A percentile compares a stretch with the other conserved stretches of the same genome.
phyloP scores from a whole-genome alignment of 306 rosid species.

The Urtica urens region DNA sequence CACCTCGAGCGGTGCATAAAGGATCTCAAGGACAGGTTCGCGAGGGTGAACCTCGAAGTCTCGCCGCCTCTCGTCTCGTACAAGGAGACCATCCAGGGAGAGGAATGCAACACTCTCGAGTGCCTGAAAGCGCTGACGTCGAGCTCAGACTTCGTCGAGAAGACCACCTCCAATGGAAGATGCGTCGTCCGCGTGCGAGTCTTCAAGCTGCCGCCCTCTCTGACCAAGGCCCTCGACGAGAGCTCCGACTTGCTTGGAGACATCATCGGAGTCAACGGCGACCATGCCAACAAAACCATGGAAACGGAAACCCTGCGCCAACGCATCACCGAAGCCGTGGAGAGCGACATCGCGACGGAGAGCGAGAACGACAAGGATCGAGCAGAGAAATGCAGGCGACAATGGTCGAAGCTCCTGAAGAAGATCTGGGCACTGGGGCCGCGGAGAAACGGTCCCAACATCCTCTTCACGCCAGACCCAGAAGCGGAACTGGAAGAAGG shows the following conservation, averaged over 20 bases:
- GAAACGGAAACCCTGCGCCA: conserved; percentile 43
- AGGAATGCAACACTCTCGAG: conserved; percentile 38
- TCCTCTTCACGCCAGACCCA: conserved; percentile 51
- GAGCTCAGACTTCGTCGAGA: conserved; percentile 54
- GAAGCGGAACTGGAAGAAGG: conserved; percentile 26
- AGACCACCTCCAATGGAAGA: conserved; percentile 62
- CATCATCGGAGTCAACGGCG: conserved; percentile 41
- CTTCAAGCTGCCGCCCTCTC: conserved; percentile 57
- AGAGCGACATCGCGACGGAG: conserved; percentile 34
- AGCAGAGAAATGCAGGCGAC: conserved; percentile 39
- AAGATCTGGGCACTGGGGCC: conserved; percentile 90
- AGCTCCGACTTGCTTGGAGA: conserved; percentile 54
- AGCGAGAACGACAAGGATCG: conserved; percentile 46
- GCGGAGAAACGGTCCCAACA: conserved; percentile 60
- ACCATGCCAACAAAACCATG: conserved; percentile 31
- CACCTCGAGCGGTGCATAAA: conserved; percentile 87
- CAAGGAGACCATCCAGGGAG: conserved; percentile 79
- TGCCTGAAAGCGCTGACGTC: conserved; percentile 38
- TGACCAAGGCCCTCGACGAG: conserved; percentile 70
- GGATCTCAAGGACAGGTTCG: conserved; percentile 86
- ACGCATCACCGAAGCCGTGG: conserved; percentile 59
- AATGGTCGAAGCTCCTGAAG: conserved; percentile 67
- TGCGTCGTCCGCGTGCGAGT: conserved; percentile 64
- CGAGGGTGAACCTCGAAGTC: conserved; percentile 64
- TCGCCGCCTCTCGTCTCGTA: conserved; percentile 80